Percentiles rank a stretch among this genome's conserved stretches.
Evolutionary conservation across 2,329 filamentous ascomycete genomes (phyloP).

Genomic region (Neurospora sp.): DNA sequence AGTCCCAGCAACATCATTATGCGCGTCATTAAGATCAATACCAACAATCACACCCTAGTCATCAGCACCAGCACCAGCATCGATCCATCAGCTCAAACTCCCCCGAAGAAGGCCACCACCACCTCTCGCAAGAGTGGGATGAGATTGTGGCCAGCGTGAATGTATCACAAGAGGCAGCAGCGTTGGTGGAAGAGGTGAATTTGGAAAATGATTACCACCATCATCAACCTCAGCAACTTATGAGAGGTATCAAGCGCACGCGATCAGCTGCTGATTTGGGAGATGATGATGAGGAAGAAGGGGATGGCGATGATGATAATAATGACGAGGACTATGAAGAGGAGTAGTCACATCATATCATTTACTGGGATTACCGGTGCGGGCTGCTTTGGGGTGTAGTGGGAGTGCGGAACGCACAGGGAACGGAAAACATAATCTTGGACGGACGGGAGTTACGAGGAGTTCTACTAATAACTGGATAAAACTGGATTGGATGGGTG

Average conservation of each 20-base stretch:
- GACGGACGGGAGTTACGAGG: neutral
- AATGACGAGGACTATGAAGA: neutral
- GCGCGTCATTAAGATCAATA: neutral
- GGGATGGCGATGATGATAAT: neutral
- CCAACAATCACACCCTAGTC: neutral
- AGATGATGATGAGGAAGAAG: neutral
- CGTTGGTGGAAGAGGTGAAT: neutral
- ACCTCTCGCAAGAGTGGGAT: slow-evolving; percentile 12
- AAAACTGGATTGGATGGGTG: neutral
- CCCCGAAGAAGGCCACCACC: neutral
- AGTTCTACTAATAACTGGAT: neutral
- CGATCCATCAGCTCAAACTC: neutral
- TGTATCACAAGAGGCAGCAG: neutral
- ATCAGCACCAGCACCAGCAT: neutral
- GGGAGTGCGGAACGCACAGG: neutral
- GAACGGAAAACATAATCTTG: neutral
- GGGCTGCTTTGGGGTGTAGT: neutral
- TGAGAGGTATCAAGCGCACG: neutral
- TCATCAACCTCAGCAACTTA: neutral
- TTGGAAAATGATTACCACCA: neutral
- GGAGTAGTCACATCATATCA: neutral
- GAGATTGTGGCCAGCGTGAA: slow-evolving; percentile 1
- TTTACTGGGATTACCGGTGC: neutral
- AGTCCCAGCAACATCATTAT: neutral
- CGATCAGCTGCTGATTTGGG: neutral